Evolutionary conservation across 169 alveolate genomes (phyloP).

Genomic region (Plasmodium gaboni): DNA sequence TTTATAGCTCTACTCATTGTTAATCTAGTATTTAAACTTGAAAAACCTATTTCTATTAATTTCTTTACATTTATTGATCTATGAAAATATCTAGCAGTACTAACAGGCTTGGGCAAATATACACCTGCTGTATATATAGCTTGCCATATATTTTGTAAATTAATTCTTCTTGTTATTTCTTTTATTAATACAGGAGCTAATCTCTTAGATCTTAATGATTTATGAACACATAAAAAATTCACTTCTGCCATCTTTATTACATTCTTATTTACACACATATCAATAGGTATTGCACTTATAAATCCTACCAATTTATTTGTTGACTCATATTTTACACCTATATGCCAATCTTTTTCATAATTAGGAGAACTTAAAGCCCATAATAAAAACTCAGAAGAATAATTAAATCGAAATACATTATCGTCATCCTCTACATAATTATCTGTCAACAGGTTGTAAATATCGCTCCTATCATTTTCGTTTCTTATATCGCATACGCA

Average conservation of each 20-base stretch:
- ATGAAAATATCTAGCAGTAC: conserved; percentile 93
- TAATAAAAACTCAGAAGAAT: conserved; percentile 93
- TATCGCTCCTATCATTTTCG: conserved; percentile 82
- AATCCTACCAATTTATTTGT: conserved; percentile 92
- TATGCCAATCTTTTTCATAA: conserved; percentile 91
- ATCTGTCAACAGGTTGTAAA: conserved; percentile 88
- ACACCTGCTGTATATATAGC: conserved; percentile 99
- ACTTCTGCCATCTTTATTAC: conserved; percentile 94
- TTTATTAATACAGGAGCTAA: conserved; percentile 95
- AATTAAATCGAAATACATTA: conserved; percentile 96
- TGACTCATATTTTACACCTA: conserved; percentile 93
- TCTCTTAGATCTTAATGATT: conserved; percentile 96
- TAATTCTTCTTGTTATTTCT: conserved; percentile 98
- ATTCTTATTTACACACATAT: conserved; percentile 85
- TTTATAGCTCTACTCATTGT: conserved; percentile 93
- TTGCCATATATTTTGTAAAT: conserved; percentile 95
- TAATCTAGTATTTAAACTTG: conserved; percentile 87
- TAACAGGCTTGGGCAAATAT: conserved; percentile 95
- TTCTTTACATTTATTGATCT: conserved; percentile 90
- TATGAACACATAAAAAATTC: conserved; percentile 98
- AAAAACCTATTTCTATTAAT: conserved; percentile 89
- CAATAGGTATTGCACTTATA: conserved; percentile 96
- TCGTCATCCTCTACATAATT: conserved; percentile 99
- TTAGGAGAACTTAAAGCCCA: conserved; percentile 97
- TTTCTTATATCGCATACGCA: conserved; percentile 90